These are phyloP conservation scores for Priceomyces castillae DNA, from an alignment of 805 yeast genomes.

Conservation along the genomic window DNA sequence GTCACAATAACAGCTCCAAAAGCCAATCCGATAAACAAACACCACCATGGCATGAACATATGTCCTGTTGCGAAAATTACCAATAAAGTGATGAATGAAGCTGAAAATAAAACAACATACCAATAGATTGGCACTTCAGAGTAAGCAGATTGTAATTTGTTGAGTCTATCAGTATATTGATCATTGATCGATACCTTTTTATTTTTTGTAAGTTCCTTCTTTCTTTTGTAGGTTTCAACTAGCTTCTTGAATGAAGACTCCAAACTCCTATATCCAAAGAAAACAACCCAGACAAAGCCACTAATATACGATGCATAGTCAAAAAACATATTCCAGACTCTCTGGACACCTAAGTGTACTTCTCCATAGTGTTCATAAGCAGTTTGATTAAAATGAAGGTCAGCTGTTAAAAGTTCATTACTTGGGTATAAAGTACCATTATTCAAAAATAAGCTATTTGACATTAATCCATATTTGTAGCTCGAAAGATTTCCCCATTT, in stretches of 20 bases:
- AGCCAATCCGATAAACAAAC: constrained; percentile 41
- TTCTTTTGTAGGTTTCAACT: constrained; percentile 3
- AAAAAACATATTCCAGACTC: constrained; percentile 50
- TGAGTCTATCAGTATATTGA: constrained; percentile 41
- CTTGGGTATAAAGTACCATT: constrained; percentile 45
- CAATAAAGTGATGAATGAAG: constrained; percentile 36
- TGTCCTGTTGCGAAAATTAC: constrained; percentile 30
- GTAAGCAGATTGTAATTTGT: constrained; percentile 37
- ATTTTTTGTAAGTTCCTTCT: background rate
- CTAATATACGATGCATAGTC: constrained; percentile 53
- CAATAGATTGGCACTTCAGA: constrained; percentile 44
- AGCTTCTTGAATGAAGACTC: constrained; percentile 15
- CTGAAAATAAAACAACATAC: constrained; percentile 35
- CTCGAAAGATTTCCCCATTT: constrained; percentile 39
- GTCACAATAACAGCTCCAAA: constrained; percentile 47
- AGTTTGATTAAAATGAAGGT: constrained; percentile 41
- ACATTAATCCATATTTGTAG: constrained; percentile 44
- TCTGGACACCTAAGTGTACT: constrained; percentile 45
- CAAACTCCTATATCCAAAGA: constrained; percentile 33
- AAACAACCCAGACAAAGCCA: constrained; percentile 45
- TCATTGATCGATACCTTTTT: constrained; percentile 10
- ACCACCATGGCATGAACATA: constrained; percentile 43
- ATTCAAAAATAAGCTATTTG: constrained; percentile 37
- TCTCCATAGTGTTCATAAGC: constrained; percentile 47
- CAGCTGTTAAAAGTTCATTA: constrained; percentile 35